Conservation (phyloP, 345 rosid species). For the Salix caprea region DNA sequence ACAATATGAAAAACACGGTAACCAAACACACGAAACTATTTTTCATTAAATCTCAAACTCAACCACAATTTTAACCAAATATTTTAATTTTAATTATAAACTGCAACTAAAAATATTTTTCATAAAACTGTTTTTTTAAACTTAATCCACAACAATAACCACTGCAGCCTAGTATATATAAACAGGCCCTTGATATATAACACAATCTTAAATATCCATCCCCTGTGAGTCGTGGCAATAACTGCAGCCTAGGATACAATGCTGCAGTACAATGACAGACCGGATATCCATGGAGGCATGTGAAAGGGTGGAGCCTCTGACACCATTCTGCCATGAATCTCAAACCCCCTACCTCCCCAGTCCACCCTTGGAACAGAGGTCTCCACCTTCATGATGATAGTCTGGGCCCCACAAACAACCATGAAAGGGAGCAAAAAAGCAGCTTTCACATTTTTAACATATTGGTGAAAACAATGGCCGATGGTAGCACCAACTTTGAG, state of each 20-base stretch:
- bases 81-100: no score
- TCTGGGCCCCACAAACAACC: slow-evolving; percentile 26
- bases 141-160: no score
- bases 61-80: no score
- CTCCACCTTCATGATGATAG: slow-evolving; percentile 14
- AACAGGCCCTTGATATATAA: no score
- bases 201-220: no score
- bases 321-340: slow-evolving; percentile 24
- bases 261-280: slow-evolving; percentile 28
- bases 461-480: slow-evolving; percentile 12
- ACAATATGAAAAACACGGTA: no score
- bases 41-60: no score
- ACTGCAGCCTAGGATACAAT: slow-evolving; percentile 14
- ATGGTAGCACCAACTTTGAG: neutral
- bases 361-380: slow-evolving; percentile 20
- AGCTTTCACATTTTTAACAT: slow-evolving; percentile 19
- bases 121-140: no score
- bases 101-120: no score
- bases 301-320: slow-evolving; percentile 46
- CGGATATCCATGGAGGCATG: slow-evolving; percentile 40
- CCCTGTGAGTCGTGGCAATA: neutral
- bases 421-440: slow-evolving; percentile 17
- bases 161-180: no score
- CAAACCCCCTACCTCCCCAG: neutral
- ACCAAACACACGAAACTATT: no score